These are phyloP conservation scores for Casuarina glauca DNA, from an alignment of 306 rosid genomes.

Conservation along the genomic window DNA sequence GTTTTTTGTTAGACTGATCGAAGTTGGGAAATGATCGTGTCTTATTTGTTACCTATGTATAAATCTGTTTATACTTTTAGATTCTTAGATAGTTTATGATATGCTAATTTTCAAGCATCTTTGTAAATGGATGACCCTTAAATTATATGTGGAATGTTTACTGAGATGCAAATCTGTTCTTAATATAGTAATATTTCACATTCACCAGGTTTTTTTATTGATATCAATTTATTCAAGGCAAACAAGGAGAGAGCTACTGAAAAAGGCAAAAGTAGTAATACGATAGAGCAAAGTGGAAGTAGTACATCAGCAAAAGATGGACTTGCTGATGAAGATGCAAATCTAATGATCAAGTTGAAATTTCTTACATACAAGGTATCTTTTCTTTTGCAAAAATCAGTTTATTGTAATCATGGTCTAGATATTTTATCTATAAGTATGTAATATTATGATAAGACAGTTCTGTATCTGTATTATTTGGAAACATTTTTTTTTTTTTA, in stretches of 20 bases:
- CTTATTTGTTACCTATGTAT: neutral
- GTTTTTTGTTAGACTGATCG: neutral
- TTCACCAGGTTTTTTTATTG: constrained; percentile 78
- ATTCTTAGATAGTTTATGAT: neutral
- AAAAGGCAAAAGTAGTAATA: constrained; percentile 39
- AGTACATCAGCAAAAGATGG: constrained; percentile 49
- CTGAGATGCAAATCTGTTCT: neutral
- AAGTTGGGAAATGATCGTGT: neutral
- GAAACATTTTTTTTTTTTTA: neutral
- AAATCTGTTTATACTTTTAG: neutral
- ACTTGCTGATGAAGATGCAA: constrained; percentile 88
- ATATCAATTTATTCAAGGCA: constrained; percentile 84
- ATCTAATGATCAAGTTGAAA: constrained; percentile 94
- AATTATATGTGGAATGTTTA: too few species aligned
- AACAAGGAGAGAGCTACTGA: constrained; percentile 64
- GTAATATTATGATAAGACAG: neutral
- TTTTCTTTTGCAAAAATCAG: constrained; percentile 12
- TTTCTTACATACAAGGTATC: constrained; percentile 90
- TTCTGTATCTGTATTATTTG: neutral
- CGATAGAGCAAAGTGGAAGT: constrained; percentile 43
- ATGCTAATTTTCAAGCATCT: neutral
- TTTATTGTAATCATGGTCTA: constrained; percentile 12
- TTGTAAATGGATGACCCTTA: neutral
- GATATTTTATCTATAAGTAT: constrained; percentile 4
- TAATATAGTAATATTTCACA: constrained; percentile 16